phyloP scores from a whole-genome alignment of 495 filamentous ascomycete genomes.

The Glarea lozoyensis region DNA sequence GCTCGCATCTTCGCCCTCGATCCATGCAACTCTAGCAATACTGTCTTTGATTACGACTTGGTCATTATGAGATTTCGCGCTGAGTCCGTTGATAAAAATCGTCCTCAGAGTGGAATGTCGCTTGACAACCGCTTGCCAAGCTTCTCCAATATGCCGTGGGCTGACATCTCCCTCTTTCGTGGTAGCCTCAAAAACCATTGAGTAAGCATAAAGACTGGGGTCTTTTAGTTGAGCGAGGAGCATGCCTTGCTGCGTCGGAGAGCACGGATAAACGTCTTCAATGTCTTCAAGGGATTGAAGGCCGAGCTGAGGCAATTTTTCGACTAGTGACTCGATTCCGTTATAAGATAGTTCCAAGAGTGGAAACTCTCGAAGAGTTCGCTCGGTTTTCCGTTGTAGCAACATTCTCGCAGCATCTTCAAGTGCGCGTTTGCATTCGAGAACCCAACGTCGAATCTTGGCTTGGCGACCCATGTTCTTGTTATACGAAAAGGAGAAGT shows the following conservation, averaged over 20 bases:
- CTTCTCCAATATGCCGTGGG: neutral
- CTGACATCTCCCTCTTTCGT: neutral
- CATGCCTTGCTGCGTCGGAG: slow-evolving; percentile 46
- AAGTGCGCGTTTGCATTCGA: slow-evolving; percentile 19
- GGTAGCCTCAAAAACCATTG: slow-evolving; percentile 26
- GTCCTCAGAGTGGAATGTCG: slow-evolving; percentile 6
- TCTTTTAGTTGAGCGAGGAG: slow-evolving; percentile 41
- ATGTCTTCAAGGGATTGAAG: slow-evolving; percentile 31
- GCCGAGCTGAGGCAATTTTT: slow-evolving; percentile 29
- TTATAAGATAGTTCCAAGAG: slow-evolving; percentile 22
- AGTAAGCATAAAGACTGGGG: slow-evolving; percentile 34
- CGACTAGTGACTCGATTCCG: slow-evolving; percentile 4
- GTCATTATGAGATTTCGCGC: neutral
- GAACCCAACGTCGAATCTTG: slow-evolving; percentile 24
- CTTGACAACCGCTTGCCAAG: slow-evolving; percentile 5
- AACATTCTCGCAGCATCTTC: slow-evolving; percentile 28
- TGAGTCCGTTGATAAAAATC: slow-evolving; percentile 1
- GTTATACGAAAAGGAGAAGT: slow-evolving; percentile 23
- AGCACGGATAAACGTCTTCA: slow-evolving; percentile 53
- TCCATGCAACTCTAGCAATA: neutral
- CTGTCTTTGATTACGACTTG: slow-evolving; percentile 5
- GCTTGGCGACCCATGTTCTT: slow-evolving; percentile 23
- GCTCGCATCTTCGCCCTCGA: slow-evolving; percentile 1
- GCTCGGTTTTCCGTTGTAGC: slow-evolving; percentile 34
- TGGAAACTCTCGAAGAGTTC: slow-evolving; percentile 21